Evolutionary conservation across 179 eudicot species (phyloP), one percentile per base, ranked within the genome.

Genomic region (Silene coronaria): DNA sequence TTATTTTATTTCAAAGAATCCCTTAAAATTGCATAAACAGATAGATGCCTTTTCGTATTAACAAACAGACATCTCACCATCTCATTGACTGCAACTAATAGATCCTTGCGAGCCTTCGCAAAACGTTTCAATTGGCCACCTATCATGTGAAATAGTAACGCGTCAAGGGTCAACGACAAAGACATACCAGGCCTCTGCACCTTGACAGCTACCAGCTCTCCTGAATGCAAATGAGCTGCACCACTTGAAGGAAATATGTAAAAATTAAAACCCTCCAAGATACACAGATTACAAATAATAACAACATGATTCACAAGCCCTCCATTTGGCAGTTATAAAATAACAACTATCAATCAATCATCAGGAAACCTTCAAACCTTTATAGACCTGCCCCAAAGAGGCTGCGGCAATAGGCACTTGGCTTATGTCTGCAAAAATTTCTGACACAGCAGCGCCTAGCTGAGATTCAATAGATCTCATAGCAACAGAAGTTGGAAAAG

Each of bases 151-250:
- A 95, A 95, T 75, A 95, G 83, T 84, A 95, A 83, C 65, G 99
- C 99, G 77, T 95, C 99, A 80, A 92, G 97, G 53, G 97, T 95
- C 90, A 95, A 85, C 36, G 84, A 77, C 80, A 85, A 78, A 67
- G 95, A 84, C 99, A 95, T 95, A 76, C 97, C 95, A 77, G 99
- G 99, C 88, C 99, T 89, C 86, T 95, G 99, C 75, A 95, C 99
- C 87, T 95, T 95, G 67, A 95, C 97, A 85, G 99, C 99, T 75
- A 95, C 99, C 70, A 89, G 90, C 87, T 95, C 99, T 79, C 99
- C 99, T 75, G 99, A 87, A 84, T 87, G 97, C 88, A 95, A 82
- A 86, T 91, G 99, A 88, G 97, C 99, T 95, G 99, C 93, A 88
- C 85, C 84, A 88, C 94, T 92, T 89, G 90, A 90, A 86, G 75